Evolutionary conservation across 306 rosid species (phyloP), one percentile per base, ranked within the genome.

Genomic region (Acacia confusa): DNA sequence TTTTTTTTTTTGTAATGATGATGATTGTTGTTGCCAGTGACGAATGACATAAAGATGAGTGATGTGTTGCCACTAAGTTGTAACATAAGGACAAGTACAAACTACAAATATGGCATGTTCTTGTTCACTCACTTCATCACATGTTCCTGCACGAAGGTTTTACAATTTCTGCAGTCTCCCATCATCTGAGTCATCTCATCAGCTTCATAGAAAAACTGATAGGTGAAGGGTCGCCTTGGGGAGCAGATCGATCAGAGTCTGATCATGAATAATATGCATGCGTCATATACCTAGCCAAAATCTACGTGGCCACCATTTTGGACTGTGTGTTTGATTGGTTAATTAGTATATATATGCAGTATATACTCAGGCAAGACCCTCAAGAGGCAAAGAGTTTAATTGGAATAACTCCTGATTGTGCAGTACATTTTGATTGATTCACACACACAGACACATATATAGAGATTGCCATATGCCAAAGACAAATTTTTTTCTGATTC

Each of bases 91-190:
- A 87, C 78, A 87, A 84, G 71, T 63, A 82, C 41, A 79, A 77
- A 81, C 83, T 67, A 85, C 86, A 83, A 9, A 84, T 73, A 84
- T 73, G 78, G 47, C 82, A 84, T n/a, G 58, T 76, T 88, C 87
- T 64, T 32, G 74, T 79, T 41, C 57, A 77, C 74, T 78, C 69
- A n/a, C 66, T 20, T 28, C 58, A 53, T 65, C 8, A 36, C 40
- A 61, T 48, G 77, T 76, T 45, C 70, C 64, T 77, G 8, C 5
- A 76, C 69, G 92, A 92, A 86, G 86, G 83, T 88, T 88, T 43
- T 70, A 63, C 47, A 61, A 64, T 81, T 76, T 68, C 53, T 75
- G 85, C 85, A 72, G 70, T 77, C 69, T 66, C 27, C 77, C 55
- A 48, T 80, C 55, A 58, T 80, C 40, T 28, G 38, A 25, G 38